phyloP scores from a whole-genome alignment of 176 grass and related monocot species.

The Zizania latifolia region DNA sequence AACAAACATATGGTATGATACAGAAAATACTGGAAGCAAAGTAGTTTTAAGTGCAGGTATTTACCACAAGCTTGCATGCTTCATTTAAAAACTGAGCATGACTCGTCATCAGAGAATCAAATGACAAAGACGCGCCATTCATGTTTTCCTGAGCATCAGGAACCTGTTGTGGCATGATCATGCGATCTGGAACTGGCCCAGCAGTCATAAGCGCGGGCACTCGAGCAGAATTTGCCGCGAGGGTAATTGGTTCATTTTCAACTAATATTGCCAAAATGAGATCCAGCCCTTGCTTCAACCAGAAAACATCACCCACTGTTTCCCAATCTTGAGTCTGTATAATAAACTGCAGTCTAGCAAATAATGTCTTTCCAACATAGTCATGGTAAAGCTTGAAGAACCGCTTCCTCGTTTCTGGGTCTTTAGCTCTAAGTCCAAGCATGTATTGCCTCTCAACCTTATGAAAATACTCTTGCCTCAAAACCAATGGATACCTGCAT shows the following conservation, averaged over 20 bases:
- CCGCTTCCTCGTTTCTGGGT: constrained; percentile 77
- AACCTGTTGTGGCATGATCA: constrained; percentile 54
- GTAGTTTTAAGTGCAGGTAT: not conserved
- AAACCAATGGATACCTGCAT: constrained; percentile 59
- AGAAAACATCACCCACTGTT: constrained; percentile 91
- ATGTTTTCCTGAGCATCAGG: constrained; percentile 50
- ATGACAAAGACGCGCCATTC: constrained; percentile 59
- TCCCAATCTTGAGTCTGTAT: constrained; percentile 97
- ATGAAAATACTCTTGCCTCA: constrained; percentile 83
- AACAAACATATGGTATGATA: constrained; percentile 1
- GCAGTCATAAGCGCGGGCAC: constrained; percentile 68
- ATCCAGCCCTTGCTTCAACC: constrained; percentile 97
- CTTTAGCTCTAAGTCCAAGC: constrained; percentile 91
- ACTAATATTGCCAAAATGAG: constrained; percentile 93
- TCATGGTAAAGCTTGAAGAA: constrained; percentile 97
- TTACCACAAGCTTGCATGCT: constrained; percentile 85
- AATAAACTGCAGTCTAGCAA: constrained; percentile 93
- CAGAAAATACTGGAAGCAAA: not conserved
- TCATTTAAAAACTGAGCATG: constrained; percentile 93
- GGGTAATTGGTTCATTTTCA: constrained; percentile 85
- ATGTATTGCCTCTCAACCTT: constrained; percentile 93
- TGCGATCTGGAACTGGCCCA: constrained; percentile 55
- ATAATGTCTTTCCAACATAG: constrained; percentile 59
- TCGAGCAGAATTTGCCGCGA: constrained; percentile 88
- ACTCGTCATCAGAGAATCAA: constrained; percentile 66